Evolutionary conservation across 495 filamentous ascomycete genomes (phyloP), one percentile per base, ranked within the genome.

Genomic region (Podospora fimiseda): DNA sequence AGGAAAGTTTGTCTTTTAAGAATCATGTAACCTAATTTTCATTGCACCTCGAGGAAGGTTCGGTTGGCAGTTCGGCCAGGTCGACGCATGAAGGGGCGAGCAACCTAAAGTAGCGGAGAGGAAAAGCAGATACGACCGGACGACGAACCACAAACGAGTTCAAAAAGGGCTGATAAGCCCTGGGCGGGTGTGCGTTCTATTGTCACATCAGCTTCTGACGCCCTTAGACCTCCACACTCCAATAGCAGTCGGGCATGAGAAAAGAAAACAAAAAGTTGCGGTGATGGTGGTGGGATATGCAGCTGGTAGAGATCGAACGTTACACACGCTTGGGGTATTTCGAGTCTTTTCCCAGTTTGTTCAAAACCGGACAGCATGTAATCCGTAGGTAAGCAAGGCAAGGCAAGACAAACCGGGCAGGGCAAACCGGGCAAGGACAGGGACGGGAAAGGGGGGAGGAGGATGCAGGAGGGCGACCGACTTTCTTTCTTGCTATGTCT

Each of bases 301-400:
- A 30, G 50, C 41, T 7, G 39, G 23, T 15, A 30, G 50, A 24
- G 50, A 52, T 52, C 50, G 50, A 43, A 41, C 15, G 50, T 43
- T 52, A 52, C 50, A 52, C 50, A 33, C 44, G 9, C 39, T 9
- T n/a, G 23, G 9, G 11, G 44, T 27, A 30, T 24, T 47, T 47
- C n/a, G 22, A 33, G 22, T 15, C 23, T 11, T 30, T 14, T 9
- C 44, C 16, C 3, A 15, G 27, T 33, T 33, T 15, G 30, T 47
- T 22, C 9, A 11, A 9, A 19, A 44, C 14, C 19, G 42, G 14
- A 20, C 11, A 11, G 42, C 19, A 44, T 44, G 42, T n/a, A n/a
- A n/a, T n/a, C n/a, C n/a, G n/a, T n/a, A n/a, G n/a, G n/a, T n/a
- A n/a, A n/a, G n/a, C n/a, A 13, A 19, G 15, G 36, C 36, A 11